Percentiles rank a stretch among this genome's conserved stretches.
Conservation (phyloP, 805 yeast genomes). For the Kurtzmaniella cleridarum region DNA sequence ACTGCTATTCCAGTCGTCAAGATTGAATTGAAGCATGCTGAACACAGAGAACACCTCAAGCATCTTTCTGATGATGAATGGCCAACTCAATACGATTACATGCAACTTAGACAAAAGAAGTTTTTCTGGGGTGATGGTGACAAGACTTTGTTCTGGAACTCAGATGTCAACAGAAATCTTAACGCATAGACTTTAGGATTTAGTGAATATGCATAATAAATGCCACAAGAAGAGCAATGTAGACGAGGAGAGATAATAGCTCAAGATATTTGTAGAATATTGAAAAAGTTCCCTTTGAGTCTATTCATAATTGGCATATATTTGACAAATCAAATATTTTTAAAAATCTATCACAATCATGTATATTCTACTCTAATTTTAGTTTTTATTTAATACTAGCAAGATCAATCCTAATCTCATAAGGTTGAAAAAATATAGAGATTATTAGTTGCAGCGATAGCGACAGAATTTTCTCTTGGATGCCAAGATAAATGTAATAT, state of each 20-base stretch:
- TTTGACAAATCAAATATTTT: no score
- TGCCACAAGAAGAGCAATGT: no score
- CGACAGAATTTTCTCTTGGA: slow-evolving; percentile 93
- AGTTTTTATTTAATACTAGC: not conserved
- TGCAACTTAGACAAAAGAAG: slow-evolving; percentile 80
- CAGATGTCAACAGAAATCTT: slow-evolving; percentile 83
- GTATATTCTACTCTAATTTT: no score
- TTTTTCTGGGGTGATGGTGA: slow-evolving; percentile 99
- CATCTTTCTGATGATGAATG: slow-evolving; percentile 84
- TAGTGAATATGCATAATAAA: slow-evolving; percentile 1
- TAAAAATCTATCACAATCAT: no score
- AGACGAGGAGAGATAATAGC: no score
- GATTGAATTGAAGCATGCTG: slow-evolving; percentile 83
- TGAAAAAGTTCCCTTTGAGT: no score
- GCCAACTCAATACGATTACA: slow-evolving; percentile 88
- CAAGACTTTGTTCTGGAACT: slow-evolving; percentile 95
- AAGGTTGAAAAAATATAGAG: slow-evolving; percentile 77
- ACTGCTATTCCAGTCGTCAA: slow-evolving; percentile 77
- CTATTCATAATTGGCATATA: no score
- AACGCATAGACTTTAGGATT: slow-evolving; percentile 18
- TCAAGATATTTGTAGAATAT: no score
- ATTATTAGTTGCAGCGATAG: slow-evolving; percentile 97
- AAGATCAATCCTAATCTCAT: slow-evolving; percentile 21
- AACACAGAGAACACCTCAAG: slow-evolving; percentile 75
- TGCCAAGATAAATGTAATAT: slow-evolving; percentile 97